Base-by-base conservation (phyloP, 495 filamentous ascomycete genomes). In the Trichoderma virens region DNA sequence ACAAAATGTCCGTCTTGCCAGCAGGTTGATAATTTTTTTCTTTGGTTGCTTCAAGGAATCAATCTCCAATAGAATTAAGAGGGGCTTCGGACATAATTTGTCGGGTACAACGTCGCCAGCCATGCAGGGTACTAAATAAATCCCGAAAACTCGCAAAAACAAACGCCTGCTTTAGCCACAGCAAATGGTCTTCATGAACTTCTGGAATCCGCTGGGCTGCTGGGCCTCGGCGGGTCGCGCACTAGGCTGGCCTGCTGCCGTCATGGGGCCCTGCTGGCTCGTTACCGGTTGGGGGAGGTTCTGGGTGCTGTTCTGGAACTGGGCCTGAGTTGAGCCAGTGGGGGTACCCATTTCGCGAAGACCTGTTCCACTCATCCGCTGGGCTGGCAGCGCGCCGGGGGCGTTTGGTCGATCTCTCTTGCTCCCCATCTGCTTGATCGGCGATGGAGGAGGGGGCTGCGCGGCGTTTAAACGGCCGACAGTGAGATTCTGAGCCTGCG, bases 381-480 rank as follows among this genome's bases (percentile, higher is more conserved):
- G 93, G 68, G 85, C 81, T 77, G 81, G 83, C 84, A 85, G 83
- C 73, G 82, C 85, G 79, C 75, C 81, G 79, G 79, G 79, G 71
- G 78, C 90, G 90, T 85, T 93, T 92, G 78, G 87, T 82, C 88
- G 88, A 76, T 91, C 88, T 84, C 85, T 87, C 83, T 89, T 92
- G 79, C 84, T 62, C 34, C 61, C 86, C 78, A 83, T 88, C 85
- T 83, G 85, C 76, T 90, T 91, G 77, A 85, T 88, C 75, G 88
- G 90, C 80, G 89, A 90, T 70, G 91, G 91, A 80, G 90, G 90
- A 83, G 86, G 90, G 86, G 88, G 92, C 82, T 90, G 89, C 84
- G 85, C 88, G 79, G 90, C 91, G 88, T 98, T 96, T 90, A 98
- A 93, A 91, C 92, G 94, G 78, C 88, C 88, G 71, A 86, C 83